phyloP scores from a whole-genome alignment of 495 filamentous ascomycete genomes.

The Aspergillus diversus region DNA sequence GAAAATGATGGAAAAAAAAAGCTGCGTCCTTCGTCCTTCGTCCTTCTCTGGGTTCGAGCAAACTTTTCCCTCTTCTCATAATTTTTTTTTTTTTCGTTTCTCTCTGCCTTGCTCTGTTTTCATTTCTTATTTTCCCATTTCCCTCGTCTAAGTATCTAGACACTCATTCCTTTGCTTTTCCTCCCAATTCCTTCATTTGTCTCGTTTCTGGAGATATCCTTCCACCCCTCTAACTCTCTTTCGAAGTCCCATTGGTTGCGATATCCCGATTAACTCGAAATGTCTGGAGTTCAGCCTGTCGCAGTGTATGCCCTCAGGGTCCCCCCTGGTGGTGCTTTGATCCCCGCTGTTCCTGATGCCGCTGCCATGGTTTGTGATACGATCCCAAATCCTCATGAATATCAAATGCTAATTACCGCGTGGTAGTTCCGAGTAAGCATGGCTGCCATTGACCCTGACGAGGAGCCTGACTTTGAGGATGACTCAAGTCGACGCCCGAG shows the following conservation, averaged over 20 bases:
- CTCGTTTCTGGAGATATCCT: constrained; percentile 28
- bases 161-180: constrained; percentile 27
- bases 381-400: not conserved
- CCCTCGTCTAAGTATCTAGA: constrained; percentile 23
- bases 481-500: constrained; percentile 65
- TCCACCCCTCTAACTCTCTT: constrained; percentile 21
- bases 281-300: constrained; percentile 69
- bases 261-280: constrained; percentile 32
- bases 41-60: constrained; percentile 12
- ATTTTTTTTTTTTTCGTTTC: constrained; percentile 11
- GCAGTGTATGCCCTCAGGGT: constrained; percentile 90
- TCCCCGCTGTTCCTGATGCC: constrained; percentile 73
- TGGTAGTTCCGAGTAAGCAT: constrained; percentile 92
- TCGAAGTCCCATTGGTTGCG: constrained; percentile 12
- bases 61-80: constrained; percentile 12
- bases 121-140: constrained; percentile 30
- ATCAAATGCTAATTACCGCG: not conserved
- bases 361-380: constrained; percentile 74
- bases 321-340: constrained; percentile 73
- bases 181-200: constrained; percentile 22
- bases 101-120: constrained; percentile 19
- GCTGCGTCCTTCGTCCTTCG: constrained; percentile 7
- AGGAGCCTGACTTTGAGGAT: constrained; percentile 66
- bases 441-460: constrained; percentile 93
- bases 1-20: constrained; percentile 21